Conservation (phyloP, 2,329 filamentous ascomycete species). For the Talaromyces sp. region DNA sequence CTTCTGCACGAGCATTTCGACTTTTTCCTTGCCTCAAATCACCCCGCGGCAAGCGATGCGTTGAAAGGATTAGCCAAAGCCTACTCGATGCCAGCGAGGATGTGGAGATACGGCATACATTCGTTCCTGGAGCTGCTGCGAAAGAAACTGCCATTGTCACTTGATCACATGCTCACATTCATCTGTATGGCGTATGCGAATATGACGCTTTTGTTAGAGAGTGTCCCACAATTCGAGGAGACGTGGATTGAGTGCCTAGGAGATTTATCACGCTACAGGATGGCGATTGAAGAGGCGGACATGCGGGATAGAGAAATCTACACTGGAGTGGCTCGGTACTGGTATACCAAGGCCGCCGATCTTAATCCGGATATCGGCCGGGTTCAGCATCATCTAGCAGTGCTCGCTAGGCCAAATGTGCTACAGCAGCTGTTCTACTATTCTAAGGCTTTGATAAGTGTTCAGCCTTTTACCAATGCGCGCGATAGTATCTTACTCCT, state of each 20-base stretch:
- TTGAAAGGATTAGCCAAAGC: slow-evolving; percentile 69
- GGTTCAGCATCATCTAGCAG: slow-evolving; percentile 82
- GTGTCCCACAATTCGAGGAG: slow-evolving; percentile 74
- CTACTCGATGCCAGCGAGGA: slow-evolving; percentile 85
- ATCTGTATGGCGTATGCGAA: slow-evolving; percentile 88
- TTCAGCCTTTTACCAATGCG: slow-evolving; percentile 55
- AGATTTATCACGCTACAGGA: slow-evolving; percentile 78
- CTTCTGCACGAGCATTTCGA: slow-evolving; percentile 79
- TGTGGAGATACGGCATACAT: slow-evolving; percentile 94
- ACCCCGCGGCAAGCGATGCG: slow-evolving; percentile 70
- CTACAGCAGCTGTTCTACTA: slow-evolving; percentile 61
- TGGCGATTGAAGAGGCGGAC: slow-evolving; percentile 87
- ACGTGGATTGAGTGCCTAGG: slow-evolving; percentile 94
- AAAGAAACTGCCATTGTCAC: slow-evolving; percentile 68
- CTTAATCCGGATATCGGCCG: slow-evolving; percentile 71
- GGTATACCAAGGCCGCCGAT: slow-evolving; percentile 82
- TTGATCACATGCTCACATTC: slow-evolving; percentile 88
- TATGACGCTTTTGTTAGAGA: slow-evolving; percentile 83
- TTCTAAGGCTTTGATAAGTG: slow-evolving; percentile 54
- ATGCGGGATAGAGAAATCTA: slow-evolving; percentile 72
- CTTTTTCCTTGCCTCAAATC: slow-evolving; percentile 82
- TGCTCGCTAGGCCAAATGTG: slow-evolving; percentile 57
- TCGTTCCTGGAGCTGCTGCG: slow-evolving; percentile 75
- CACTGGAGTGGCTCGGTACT: slow-evolving; percentile 74
- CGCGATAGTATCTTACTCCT: slow-evolving; percentile 56